Percentiles rank a stretch among this genome's conserved stretches.
Conservation (phyloP, 225 moss, liverwort and hornwort genomes). For the Pleurozium schreberi region DNA sequence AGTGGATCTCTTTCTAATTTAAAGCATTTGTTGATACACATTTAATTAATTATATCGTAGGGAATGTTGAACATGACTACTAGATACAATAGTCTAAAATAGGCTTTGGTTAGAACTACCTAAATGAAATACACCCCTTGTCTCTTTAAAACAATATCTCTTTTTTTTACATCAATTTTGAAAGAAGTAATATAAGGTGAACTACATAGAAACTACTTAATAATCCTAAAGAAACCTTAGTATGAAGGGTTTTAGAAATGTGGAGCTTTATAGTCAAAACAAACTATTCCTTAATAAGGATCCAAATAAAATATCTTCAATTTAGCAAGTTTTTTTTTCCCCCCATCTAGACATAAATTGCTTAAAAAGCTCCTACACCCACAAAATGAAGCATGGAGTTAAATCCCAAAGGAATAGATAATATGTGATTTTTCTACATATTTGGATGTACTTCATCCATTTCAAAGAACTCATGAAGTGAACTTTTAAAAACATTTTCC, state of each 20-base stretch:
- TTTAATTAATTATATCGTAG: no score
- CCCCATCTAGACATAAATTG: rapidly evolving
- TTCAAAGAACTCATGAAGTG: rapidly evolving
- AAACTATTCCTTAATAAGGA: not conserved
- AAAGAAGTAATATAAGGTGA: not conserved
- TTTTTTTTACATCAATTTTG: no score
- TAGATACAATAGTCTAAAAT: rapidly evolving
- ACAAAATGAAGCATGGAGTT: not conserved
- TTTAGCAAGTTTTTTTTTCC: not conserved
- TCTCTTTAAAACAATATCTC: not conserved
- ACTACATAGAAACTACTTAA: not conserved
- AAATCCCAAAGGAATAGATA: not conserved
- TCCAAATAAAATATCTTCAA: not conserved
- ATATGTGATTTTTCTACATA: not conserved
- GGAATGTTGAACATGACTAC: rapidly evolving
- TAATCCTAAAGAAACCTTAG: not conserved
- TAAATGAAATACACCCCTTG: rapidly evolving
- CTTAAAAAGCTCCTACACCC: no score
- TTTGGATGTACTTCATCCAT: not conserved
- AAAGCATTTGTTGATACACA: rapidly evolving
- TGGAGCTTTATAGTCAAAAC: not conserved
- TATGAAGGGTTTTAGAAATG: not conserved
- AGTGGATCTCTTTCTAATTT: not conserved
- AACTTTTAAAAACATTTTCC: not conserved
- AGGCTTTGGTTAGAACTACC: not conserved